Percentiles rank a stretch among this genome's conserved stretches.
These are phyloP conservation scores for Albatrellus ellisii DNA, from an alignment of 768 basidiomycete species.

Conservation along the genomic window DNA sequence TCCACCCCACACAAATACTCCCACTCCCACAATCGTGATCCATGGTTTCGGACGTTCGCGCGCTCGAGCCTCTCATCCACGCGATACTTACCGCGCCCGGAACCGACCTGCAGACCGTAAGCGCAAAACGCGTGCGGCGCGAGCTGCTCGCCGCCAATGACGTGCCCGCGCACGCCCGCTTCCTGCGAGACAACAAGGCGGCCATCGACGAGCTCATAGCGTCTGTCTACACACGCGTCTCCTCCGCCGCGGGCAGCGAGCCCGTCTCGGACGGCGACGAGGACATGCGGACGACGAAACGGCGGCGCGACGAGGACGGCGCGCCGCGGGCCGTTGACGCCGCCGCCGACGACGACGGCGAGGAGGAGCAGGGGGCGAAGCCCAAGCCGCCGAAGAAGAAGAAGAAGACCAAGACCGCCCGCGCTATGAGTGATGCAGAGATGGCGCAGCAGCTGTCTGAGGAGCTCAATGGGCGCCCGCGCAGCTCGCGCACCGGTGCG, in stretches of 20 bases:
- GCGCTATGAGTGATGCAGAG: constrained; percentile 26
- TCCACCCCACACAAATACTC: neutral
- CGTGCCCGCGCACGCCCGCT: constrained; percentile 39
- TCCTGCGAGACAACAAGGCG: constrained; percentile 51
- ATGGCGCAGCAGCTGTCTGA: constrained; percentile 30
- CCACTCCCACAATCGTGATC: neutral
- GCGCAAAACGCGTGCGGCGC: constrained; percentile 81
- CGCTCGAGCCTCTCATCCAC: constrained; percentile 48
- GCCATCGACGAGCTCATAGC: constrained; percentile 61
- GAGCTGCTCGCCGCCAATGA: constrained; percentile 49
- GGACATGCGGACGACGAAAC: constrained; percentile 5
- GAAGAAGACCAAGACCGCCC: constrained; percentile 12
- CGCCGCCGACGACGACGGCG: constrained; percentile 13
- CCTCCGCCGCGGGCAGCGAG: constrained; percentile 15
- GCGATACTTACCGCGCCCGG: constrained; percentile 65
- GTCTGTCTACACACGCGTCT: constrained; percentile 50
- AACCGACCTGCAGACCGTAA: constrained; percentile 67
- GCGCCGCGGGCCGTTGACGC: constrained; percentile 15
- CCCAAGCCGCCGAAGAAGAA: constrained; percentile 24
- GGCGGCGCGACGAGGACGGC: constrained; percentile 7
- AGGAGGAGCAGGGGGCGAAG: constrained; percentile 23
- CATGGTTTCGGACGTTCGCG: constrained; percentile 19
- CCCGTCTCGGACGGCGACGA: constrained; percentile 14
- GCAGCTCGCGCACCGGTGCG: constrained; percentile 18
- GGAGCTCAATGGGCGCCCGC: constrained; percentile 28